phyloP scores from a whole-genome alignment of 2,329 filamentous ascomycete genomes.

The Botryotinia narcissicola region DNA sequence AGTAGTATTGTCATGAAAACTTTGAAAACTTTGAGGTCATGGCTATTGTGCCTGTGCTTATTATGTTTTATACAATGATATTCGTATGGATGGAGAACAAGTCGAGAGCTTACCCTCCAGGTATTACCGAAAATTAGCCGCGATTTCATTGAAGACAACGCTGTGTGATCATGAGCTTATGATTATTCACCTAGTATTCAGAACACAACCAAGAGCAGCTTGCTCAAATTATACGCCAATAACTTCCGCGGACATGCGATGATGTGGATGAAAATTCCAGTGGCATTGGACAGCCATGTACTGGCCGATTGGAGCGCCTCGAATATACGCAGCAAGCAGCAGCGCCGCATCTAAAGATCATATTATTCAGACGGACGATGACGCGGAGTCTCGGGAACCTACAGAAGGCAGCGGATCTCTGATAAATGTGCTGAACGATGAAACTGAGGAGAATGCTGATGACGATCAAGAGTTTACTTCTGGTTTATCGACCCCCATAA shows the following conservation, averaged over 20 bases:
- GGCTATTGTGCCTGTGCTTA: neutral
- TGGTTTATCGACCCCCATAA: slow-evolving; percentile 47
- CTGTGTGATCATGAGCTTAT: neutral
- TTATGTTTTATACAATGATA: neutral
- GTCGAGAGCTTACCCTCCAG: neutral
- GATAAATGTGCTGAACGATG: slow-evolving; percentile 33
- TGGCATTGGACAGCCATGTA: slow-evolving; percentile 63
- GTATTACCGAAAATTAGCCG: slow-evolving; percentile 9
- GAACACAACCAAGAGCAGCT: slow-evolving; percentile 20
- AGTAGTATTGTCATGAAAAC: neutral
- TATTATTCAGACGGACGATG: slow-evolving; percentile 59
- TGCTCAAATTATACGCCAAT: slow-evolving; percentile 25
- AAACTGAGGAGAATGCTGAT: slow-evolving; percentile 31
- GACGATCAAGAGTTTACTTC: slow-evolving; percentile 29
- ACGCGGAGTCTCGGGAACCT: slow-evolving; percentile 46
- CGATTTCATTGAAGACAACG: neutral
- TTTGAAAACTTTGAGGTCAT: neutral
- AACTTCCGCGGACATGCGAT: slow-evolving; percentile 37
- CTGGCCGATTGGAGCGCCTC: slow-evolving; percentile 84
- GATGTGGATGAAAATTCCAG: slow-evolving; percentile 38
- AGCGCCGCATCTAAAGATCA: slow-evolving; percentile 53
- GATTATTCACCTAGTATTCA: neutral
- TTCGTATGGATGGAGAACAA: neutral
- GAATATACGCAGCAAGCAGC: slow-evolving; percentile 76
- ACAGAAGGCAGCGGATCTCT: slow-evolving; percentile 40